Conservation (phyloP, 805 yeast genomes). For the Candida montana region DNA sequence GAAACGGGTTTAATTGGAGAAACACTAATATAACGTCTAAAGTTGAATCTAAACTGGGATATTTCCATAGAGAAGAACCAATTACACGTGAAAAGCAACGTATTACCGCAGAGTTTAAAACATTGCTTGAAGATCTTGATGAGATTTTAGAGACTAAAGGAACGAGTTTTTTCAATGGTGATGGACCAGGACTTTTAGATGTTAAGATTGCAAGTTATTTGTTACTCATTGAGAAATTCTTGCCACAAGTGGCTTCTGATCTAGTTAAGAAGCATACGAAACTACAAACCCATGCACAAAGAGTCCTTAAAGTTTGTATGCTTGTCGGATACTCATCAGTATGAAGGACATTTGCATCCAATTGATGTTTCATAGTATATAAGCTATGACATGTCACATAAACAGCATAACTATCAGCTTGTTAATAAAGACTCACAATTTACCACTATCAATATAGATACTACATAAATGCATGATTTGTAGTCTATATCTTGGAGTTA, state of each 20-base stretch:
- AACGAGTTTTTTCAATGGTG: constrained; percentile 13
- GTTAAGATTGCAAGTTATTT: constrained; percentile 29
- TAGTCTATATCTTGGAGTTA: too few relatives aligned
- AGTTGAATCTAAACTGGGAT: constrained; percentile 6
- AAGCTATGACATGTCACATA: too few relatives aligned
- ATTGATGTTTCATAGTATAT: too few relatives aligned
- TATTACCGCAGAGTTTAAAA: constrained; percentile 19
- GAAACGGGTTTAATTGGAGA: constrained; percentile 34
- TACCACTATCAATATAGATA: too few relatives aligned
- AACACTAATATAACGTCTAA: constrained; percentile 28
- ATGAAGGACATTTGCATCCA: too few relatives aligned
- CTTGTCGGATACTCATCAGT: background rate
- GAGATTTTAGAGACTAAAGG: constrained; percentile 17
- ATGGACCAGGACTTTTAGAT: constrained; percentile 24
- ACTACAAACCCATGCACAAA: background rate
- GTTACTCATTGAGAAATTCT: constrained; percentile 21
- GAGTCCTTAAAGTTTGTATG: background rate
- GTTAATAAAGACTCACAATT: too few relatives aligned
- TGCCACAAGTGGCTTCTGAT: constrained; percentile 4
- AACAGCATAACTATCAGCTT: too few relatives aligned
- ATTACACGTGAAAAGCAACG: constrained; percentile 15
- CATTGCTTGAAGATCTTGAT: constrained; percentile 23
- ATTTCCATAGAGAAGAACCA: constrained; percentile 5
- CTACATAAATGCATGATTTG: too few relatives aligned
- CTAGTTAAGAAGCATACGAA: too few relatives aligned